Conservation (phyloP, 148 eudicot species). For the Selenicereus undatus region DNA sequence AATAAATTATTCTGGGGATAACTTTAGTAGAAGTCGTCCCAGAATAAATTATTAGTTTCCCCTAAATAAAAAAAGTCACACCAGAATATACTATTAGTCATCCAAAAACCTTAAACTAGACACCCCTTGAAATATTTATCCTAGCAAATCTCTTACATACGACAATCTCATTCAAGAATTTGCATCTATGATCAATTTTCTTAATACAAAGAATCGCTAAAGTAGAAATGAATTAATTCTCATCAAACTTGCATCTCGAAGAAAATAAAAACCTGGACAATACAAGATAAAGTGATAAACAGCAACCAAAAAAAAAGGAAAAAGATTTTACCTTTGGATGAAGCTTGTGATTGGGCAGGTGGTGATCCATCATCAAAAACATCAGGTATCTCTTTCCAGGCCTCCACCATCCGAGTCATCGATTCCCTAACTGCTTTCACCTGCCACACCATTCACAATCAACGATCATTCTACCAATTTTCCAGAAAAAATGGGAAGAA, state of each 20-base stretch:
- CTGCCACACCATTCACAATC: slow-evolving; percentile 31
- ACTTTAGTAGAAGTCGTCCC: too few relatives aligned
- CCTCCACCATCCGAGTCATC: slow-evolving; percentile 64
- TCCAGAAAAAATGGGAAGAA: slow-evolving; percentile 8
- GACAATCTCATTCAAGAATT: too few relatives aligned
- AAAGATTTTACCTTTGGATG: slow-evolving; percentile 49
- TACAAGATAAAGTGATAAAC: not conserved
- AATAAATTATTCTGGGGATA: too few relatives aligned
- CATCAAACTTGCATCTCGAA: not conserved
- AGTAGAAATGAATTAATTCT: not conserved
- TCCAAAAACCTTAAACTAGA: too few relatives aligned
- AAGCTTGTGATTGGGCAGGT: slow-evolving; percentile 44
- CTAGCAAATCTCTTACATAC: too few relatives aligned
- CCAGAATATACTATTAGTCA: too few relatives aligned
- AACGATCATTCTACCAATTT: not conserved
- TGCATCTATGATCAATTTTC: not conserved
- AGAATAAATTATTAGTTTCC: too few relatives aligned
- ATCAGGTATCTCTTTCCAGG: slow-evolving; percentile 85
- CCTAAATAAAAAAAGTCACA: too few relatives aligned
- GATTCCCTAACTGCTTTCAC: slow-evolving; percentile 88
- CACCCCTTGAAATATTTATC: too few relatives aligned
- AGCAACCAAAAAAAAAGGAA: not conserved
- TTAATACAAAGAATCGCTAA: not conserved
- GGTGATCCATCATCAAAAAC: slow-evolving; percentile 53
- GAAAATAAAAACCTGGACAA: not conserved